Conservation (phyloP, 108 stramenopile species). For the Tribonema minus region DNA sequence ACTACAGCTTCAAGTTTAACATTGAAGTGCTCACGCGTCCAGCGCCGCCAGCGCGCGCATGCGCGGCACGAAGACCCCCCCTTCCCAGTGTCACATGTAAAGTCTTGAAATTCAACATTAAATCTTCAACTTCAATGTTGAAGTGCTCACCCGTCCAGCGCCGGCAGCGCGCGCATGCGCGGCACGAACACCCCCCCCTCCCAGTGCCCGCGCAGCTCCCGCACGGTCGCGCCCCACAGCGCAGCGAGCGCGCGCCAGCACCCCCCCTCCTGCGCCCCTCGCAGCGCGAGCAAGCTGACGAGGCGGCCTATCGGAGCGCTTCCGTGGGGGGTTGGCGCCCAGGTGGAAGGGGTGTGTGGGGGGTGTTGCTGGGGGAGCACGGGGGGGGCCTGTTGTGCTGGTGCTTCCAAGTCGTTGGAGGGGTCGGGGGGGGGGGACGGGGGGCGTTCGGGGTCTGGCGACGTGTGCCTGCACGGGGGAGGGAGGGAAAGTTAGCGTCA, state of each 20-base stretch:
- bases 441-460: too few species aligned
- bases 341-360: too few species aligned
- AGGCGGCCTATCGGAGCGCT: not conserved
- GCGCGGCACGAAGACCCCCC: not conserved
- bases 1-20: not conserved
- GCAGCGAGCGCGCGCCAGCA: not conserved
- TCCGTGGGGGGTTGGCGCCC: too few species aligned
- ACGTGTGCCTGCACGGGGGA: too few species aligned
- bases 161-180: not conserved
- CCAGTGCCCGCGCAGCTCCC: not conserved
- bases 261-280: not conserved
- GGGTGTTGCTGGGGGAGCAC: too few species aligned
- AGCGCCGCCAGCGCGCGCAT: not conserved
- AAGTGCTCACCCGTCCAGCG: not conserved
- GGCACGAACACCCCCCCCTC: not conserved
- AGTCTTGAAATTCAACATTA: not conserved
- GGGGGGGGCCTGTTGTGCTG: too few species aligned
- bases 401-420: too few species aligned
- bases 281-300: not conserved
- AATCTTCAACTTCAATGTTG: not conserved
- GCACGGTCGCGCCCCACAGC: not conserved
- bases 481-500: too few species aligned
- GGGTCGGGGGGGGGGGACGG: too few species aligned
- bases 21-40: too few species aligned
- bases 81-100: not conserved